Evolutionary conservation across 2,329 filamentous ascomycete genomes (phyloP), one percentile per base, ranked within the genome.

Genomic region (Colletotrichum sp.): DNA sequence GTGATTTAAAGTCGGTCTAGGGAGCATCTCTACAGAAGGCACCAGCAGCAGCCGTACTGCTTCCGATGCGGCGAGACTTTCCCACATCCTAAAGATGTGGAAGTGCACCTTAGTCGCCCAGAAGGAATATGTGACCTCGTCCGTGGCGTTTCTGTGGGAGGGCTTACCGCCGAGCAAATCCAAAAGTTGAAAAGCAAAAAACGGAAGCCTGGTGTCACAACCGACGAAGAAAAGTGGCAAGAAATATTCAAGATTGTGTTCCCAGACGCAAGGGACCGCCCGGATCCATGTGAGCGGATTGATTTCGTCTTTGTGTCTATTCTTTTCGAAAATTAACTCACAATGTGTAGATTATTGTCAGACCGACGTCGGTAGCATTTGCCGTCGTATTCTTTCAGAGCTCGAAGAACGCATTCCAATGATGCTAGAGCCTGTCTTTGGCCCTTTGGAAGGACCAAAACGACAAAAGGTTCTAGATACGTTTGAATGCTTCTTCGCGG

Each of bases 331-430:
- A 36, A 16, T 4, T 6, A 36, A 36, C 34, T 36, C 0, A 36
- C 15, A 36, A 1, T 6, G 33, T 6, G 12, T 3, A 34, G 33
- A 34, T 15, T 34, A 34, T 34, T 34, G 33, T 13, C 33, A 34
- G 33, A 13, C 12, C 33, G 33, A 34, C 2, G 33, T 6, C 5
- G 33, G 3, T 6, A 34, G 12, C 2, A 34, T 34, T 1, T 13
- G 2, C 31, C 2, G 31, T 9, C 2, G 3, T 2, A 34, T 34
- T 34, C 1, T 0, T 5, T 34, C 33, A 13, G 33, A 34, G 33
- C 1, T 0, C 12, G 12, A 13, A 34, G 12, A 34, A 34, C 33
- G 12, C 33, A 1, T 34, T 13, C 1, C 1, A 0, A 6, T 6
- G 33, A 34, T 34, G 33, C 1, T 34, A 13, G 33, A 34, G 33